phyloP scores from a whole-genome alignment of 2,329 filamentous ascomycete genomes.

The Endothia cerciana region DNA sequence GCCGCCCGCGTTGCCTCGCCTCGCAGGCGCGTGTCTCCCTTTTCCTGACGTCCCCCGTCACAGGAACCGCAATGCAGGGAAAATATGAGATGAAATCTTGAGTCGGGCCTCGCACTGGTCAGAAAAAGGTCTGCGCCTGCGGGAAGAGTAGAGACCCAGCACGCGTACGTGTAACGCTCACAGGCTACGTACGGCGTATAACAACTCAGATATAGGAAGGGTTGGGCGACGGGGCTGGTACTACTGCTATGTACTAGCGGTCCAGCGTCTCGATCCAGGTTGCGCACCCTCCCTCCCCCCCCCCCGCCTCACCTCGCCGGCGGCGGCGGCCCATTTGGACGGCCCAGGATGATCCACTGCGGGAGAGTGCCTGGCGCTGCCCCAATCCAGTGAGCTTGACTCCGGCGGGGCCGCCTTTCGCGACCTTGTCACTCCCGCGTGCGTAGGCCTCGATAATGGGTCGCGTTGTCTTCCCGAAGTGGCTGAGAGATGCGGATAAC shows the following conservation, averaged over 20 bases:
- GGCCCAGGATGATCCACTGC: neutral
- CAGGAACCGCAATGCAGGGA: neutral
- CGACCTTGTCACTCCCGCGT: conserved; percentile 2
- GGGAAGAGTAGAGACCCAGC: too few relatives aligned
- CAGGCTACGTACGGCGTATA: neutral
- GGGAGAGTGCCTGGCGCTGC: conserved; percentile 8
- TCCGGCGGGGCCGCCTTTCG: conserved; percentile 11
- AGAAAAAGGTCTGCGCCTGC: too few relatives aligned
- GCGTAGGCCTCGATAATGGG: conserved; percentile 16
- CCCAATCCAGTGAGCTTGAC: neutral
- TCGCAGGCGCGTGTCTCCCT: too few relatives aligned
- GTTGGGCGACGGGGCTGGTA: neutral
- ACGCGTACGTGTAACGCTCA: neutral
- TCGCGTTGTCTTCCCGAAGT: conserved; percentile 9
- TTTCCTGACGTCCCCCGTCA: too few relatives aligned
- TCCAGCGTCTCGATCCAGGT: neutral
- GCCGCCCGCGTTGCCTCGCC: too few relatives aligned
- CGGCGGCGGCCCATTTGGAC: neutral
- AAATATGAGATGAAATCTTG: too few relatives aligned
- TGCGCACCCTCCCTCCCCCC: neutral
- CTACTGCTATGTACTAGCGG: neutral
- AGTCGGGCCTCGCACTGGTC: too few relatives aligned
- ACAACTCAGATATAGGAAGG: neutral
- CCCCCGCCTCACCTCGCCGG: neutral
- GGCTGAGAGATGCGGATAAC: conserved; percentile 11